Percentiles rank a stretch among this genome's conserved stretches.
These are phyloP conservation scores for Cyberlindnera mrakii DNA, from an alignment of 805 yeast species.

Conservation along the genomic window DNA sequence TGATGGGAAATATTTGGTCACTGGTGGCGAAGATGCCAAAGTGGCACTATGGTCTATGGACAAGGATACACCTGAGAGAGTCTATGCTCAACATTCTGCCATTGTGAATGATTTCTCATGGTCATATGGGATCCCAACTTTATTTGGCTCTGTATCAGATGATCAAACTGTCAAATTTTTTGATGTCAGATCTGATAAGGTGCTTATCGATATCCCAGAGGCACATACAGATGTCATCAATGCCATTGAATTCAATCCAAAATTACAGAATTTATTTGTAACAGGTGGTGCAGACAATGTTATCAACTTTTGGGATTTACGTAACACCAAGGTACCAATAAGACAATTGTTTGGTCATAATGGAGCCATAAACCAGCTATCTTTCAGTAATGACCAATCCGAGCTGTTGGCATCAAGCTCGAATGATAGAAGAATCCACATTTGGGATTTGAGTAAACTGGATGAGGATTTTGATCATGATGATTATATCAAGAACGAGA, in stretches of 20 bases:
- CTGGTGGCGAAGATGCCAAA: slow-evolving; percentile 62
- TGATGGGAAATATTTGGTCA: slow-evolving; percentile 38
- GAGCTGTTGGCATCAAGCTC: slow-evolving; percentile 50
- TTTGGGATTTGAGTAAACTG: slow-evolving; percentile 68
- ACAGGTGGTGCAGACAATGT: slow-evolving; percentile 76
- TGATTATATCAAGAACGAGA: slow-evolving; percentile 47
- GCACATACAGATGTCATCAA: slow-evolving; percentile 62
- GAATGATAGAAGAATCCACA: slow-evolving; percentile 62
- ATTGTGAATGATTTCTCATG: slow-evolving; percentile 65
- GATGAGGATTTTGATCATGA: slow-evolving; percentile 50
- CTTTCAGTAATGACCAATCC: slow-evolving; percentile 46
- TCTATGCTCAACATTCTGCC: slow-evolving; percentile 42
- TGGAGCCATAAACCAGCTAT: slow-evolving; percentile 47
- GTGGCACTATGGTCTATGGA: slow-evolving; percentile 68
- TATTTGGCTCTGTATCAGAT: slow-evolving; percentile 71
- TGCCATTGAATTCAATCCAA: slow-evolving; percentile 61
- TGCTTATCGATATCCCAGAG: slow-evolving; percentile 34
- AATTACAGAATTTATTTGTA: slow-evolving; percentile 46
- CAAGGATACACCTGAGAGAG: slow-evolving; percentile 40
- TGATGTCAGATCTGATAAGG: slow-evolving; percentile 41
- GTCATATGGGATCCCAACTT: slow-evolving; percentile 34
- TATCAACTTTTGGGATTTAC: slow-evolving; percentile 69
- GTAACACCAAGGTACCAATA: slow-evolving; percentile 53
- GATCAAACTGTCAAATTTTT: slow-evolving; percentile 56
- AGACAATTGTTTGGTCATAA: slow-evolving; percentile 66